These are phyloP conservation scores for Andalucia godoyi DNA, from an alignment of 78 protist species.

Conservation along the genomic window DNA sequence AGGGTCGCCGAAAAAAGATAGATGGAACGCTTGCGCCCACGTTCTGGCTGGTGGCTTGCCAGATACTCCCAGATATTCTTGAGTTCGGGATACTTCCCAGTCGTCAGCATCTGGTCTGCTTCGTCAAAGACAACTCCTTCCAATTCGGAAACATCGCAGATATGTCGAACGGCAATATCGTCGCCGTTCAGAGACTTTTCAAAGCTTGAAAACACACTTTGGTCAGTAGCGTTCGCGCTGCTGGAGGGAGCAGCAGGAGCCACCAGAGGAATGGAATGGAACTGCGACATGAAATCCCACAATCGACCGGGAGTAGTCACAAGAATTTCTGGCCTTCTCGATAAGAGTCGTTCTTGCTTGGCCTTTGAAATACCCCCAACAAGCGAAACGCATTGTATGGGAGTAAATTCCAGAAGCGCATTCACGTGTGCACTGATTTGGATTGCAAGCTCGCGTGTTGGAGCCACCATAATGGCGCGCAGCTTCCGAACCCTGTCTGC, in stretches of 20 bases:
- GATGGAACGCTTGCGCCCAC: no score
- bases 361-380: constrained; percentile 63
- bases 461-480: constrained; percentile 35
- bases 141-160: constrained; percentile 19
- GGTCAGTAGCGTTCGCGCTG: no score
- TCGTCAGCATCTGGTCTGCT: constrained; percentile 68
- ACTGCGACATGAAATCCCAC: constrained; percentile 46
- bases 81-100: constrained; percentile 52
- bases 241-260: no score
- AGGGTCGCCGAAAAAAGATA: constrained; percentile 12
- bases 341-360: constrained; percentile 46
- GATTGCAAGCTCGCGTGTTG: constrained; percentile 70
- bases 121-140: constrained; percentile 58
- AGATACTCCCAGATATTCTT: constrained; percentile 26
- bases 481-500: not conserved
- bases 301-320: constrained; percentile 73
- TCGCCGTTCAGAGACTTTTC: no score
- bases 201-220: no score
- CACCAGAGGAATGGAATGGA: no score
- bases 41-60: no score
- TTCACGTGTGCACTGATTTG: constrained; percentile 11
- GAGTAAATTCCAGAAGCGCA: no score
- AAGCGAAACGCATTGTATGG: no score
- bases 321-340: constrained; percentile 46
- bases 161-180: constrained; percentile 10